Percentiles rank a stretch among this genome's conserved stretches.
phyloP scores from a whole-genome alignment of 192 early-diverging fungal species.

The Backusella tuberculispora region DNA sequence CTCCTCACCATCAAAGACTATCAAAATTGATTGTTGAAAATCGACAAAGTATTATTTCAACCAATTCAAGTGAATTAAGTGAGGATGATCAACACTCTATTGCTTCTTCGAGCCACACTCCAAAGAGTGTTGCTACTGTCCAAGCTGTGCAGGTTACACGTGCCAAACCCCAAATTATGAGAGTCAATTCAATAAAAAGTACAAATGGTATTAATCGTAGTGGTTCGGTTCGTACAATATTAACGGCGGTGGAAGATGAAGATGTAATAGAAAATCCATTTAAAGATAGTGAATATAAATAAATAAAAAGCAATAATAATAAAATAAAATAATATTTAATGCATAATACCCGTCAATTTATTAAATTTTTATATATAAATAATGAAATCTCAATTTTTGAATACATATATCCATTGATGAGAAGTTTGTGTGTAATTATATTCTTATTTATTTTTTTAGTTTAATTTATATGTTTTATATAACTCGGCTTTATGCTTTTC shows the following conservation, averaged over 20 bases:
- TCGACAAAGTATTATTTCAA: background rate
- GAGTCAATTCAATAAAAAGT: slow-evolving; percentile 38
- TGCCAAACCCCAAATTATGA: slow-evolving; percentile 40
- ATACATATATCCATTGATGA: too few species aligned
- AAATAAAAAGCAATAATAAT: background rate
- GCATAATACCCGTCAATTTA: background rate
- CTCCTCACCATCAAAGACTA: background rate
- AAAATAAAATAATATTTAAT: background rate
- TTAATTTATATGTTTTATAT: too few species aligned
- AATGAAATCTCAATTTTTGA: too few species aligned
- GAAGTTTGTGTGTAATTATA: too few species aligned
- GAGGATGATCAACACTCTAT: background rate
- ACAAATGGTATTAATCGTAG: slow-evolving; percentile 20
- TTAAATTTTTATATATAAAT: background rate
- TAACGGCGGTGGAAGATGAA: slow-evolving; percentile 16
- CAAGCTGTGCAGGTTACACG: slow-evolving; percentile 41
- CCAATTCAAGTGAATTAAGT: background rate
- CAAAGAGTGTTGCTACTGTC: slow-evolving; percentile 8
- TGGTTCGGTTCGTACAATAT: slow-evolving; percentile 35
- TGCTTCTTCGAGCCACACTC: background rate
- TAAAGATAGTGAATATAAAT: background rate
- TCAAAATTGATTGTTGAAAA: background rate
- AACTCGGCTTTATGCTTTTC: too few species aligned
- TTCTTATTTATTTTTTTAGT: too few species aligned
- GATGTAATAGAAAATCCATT: slow-evolving; percentile 13